A percentile compares a stretch with the other conserved stretches of the same genome.
Evolutionary conservation across 2,329 filamentous ascomycete species (phyloP).

Genomic region (Neonectria faginata): DNA sequence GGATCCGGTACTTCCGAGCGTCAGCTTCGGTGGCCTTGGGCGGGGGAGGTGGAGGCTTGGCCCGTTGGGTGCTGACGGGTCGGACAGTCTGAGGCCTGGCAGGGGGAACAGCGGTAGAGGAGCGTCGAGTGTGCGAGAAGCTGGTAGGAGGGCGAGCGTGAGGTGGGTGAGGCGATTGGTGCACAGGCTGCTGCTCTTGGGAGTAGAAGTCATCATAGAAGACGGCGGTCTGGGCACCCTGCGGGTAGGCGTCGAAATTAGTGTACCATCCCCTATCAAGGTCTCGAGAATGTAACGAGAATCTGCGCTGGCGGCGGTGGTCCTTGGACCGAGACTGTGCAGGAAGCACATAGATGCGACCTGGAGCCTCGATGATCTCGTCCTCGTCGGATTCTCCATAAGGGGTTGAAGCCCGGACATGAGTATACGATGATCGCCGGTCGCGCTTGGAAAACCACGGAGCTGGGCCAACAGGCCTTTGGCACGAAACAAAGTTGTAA

Average conservation of each 20-base stretch:
- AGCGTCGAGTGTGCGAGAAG: constrained; percentile 58
- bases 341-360: constrained; percentile 65
- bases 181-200: constrained; percentile 47
- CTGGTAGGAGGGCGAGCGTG: constrained; percentile 56
- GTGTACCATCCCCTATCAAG: constrained; percentile 66
- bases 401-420: constrained; percentile 68
- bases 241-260: constrained; percentile 69
- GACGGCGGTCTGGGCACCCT: constrained; percentile 54
- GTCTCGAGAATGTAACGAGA: constrained; percentile 53
- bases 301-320: constrained; percentile 47
- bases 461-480: constrained; percentile 52
- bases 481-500: constrained; percentile 64
- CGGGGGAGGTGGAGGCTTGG: constrained; percentile 47
- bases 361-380: constrained; percentile 67
- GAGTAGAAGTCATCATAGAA: constrained; percentile 53
- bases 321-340: constrained; percentile 58
- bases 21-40: constrained; percentile 69
- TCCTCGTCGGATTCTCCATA: constrained; percentile 75
- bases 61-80: constrained; percentile 50
- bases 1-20: constrained; percentile 77
- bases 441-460: constrained; percentile 58
- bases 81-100: constrained; percentile 66
- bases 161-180: constrained; percentile 58
- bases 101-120: constrained; percentile 63
- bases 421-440: constrained; percentile 68